A percentile compares a stretch with the other conserved stretches of the same genome.
Conservation (phyloP, 306 rosid species). For the Ziziphus jujuba region DNA sequence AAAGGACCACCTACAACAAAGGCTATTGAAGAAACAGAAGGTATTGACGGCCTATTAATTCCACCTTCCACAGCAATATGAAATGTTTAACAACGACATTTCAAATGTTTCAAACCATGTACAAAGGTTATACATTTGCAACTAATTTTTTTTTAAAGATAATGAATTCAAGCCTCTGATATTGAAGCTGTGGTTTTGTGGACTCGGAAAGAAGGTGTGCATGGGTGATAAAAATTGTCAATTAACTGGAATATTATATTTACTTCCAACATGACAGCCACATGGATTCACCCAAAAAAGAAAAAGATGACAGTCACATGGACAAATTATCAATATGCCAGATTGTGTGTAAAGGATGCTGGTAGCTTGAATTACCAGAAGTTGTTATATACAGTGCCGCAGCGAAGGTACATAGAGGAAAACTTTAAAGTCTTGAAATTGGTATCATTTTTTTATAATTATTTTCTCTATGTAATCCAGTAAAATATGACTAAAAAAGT, state of each 20-base stretch:
- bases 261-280: neutral
- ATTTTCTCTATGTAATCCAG: constrained; percentile 2
- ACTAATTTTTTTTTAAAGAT: no score
- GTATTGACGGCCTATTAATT: neutral
- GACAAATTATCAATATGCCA: neutral
- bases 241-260: neutral
- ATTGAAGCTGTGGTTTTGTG: neutral
- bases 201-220: neutral
- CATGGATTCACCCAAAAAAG: no score
- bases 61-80: neutral
- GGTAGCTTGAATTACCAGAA: neutral
- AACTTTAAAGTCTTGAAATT: neutral
- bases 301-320: neutral
- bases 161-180: no score
- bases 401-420: neutral
- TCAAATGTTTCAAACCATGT: neutral
- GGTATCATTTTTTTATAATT: neutral
- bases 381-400: neutral
- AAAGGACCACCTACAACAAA: constrained; percentile 1
- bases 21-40: neutral
- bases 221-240: neutral
- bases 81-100: neutral
- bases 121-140: no score
- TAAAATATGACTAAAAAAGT: neutral
- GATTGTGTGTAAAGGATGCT: neutral